Base-by-base conservation (phyloP, 129 eudicot genomes). In the Gnaphalium uliginosum region DNA sequence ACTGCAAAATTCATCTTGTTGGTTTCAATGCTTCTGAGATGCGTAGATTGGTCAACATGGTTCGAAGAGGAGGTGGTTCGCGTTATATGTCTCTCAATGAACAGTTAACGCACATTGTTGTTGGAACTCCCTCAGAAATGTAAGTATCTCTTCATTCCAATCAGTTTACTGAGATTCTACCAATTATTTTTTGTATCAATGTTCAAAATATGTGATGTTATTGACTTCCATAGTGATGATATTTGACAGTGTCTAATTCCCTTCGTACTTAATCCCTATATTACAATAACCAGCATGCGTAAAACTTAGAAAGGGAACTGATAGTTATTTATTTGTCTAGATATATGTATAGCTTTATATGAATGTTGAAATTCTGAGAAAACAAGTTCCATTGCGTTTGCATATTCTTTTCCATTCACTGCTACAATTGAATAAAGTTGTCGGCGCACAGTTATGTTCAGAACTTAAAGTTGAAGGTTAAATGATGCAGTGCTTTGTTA, bases 41-140 rank as follows among this genome's bases (percentile, higher is more conserved):
- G 81, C 87, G 97, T 33, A 87, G 78, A 75, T 84, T 91, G 79
- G 97, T 94, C 77, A 87, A 79, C 86, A 87, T 91, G 87, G 89
- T 91, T 57, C 88, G 97, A 23, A 86, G 82, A 84, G 99, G 99
- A 73, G 92, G 96, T 73, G 99, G 97, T 30, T 94, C 99, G n/a
- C 96, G 97, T 57, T 89, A 89, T 72, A 84, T 89, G 93, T 82
- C 85, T 32, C 82, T 87, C 66, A 84, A 81, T 79, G 97, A 94
- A 66, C 90, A 88, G 22, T 79, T 94, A 85, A 94, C 99, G 15
- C 99, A 94, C 74, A 84, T 94, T 24, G 82, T 94, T 77, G 97
- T 91, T 83, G 97, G 99, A 81, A 64, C 72, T 71, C 99, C 96
- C 10, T 91, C 97, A 24, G 97, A 91, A 75, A 84, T 21, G 99